These are phyloP conservation scores for Carex scoparia DNA, from an alignment of 176 grass and related monocot species.

Conservation along the genomic window DNA sequence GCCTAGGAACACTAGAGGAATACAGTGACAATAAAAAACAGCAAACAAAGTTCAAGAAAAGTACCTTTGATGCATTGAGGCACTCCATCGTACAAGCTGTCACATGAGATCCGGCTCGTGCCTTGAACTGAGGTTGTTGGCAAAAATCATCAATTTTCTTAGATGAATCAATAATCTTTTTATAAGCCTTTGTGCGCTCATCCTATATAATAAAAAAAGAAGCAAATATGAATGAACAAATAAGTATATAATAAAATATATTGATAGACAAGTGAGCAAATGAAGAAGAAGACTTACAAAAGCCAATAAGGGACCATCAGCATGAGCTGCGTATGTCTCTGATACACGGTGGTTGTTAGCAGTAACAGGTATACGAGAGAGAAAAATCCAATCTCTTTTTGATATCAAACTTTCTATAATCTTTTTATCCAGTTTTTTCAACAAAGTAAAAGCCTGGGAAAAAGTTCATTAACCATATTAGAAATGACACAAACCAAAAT, in stretches of 20 bases:
- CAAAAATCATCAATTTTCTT: slow-evolving; percentile 70
- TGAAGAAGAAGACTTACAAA: slow-evolving; percentile 61
- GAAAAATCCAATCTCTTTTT: slow-evolving; percentile 58
- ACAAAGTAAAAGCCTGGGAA: slow-evolving; percentile 68
- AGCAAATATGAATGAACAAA: slow-evolving; percentile 21
- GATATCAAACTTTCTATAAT: slow-evolving; percentile 54
- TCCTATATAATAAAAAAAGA: slow-evolving; percentile 46
- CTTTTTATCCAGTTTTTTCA: slow-evolving; percentile 64
- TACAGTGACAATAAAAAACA: not conserved
- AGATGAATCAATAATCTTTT: slow-evolving; percentile 61
- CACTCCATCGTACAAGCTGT: slow-evolving; percentile 57
- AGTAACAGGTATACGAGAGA: slow-evolving; percentile 79
- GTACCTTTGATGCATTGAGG: slow-evolving; percentile 72
- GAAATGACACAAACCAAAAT: slow-evolving; percentile 5
- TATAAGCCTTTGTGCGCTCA: slow-evolving; percentile 77
- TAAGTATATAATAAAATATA: slow-evolving; percentile 9
- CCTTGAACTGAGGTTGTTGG: slow-evolving; percentile 66
- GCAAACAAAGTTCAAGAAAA: not conserved
- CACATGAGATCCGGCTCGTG: slow-evolving; percentile 62
- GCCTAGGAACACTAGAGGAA: not conserved
- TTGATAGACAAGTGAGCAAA: slow-evolving; percentile 12
- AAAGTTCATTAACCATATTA: not conserved
- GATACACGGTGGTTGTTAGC: slow-evolving; percentile 69
- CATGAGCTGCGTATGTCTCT: slow-evolving; percentile 51
- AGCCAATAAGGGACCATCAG: slow-evolving; percentile 65